Evolutionary conservation across 257 asterid genomes (phyloP).

Genomic region (Lycium ferocissimum): DNA sequence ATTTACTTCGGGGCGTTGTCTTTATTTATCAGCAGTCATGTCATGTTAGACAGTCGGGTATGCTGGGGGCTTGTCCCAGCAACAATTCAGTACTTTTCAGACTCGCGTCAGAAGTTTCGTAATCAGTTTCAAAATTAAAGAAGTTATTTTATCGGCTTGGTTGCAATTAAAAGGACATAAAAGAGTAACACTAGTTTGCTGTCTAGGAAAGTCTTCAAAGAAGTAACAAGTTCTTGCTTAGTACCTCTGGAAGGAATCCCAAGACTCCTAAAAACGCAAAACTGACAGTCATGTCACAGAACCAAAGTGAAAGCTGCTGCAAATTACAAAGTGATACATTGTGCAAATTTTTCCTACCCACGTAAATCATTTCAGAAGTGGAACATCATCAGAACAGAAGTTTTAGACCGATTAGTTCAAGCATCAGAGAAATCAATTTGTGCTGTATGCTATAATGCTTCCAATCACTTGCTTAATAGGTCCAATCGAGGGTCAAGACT

Average conservation of each 20-base stretch:
- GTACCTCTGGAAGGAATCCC: constrained; percentile 65
- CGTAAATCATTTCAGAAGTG: background rate
- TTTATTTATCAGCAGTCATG: too few species aligned
- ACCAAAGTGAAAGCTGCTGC: constrained; percentile 26
- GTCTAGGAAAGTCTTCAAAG: constrained; percentile 55
- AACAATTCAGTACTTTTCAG: too few species aligned
- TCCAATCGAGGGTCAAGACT: background rate
- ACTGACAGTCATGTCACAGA: background rate
- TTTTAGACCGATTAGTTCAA: background rate
- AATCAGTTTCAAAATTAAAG: background rate
- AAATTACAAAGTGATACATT: background rate
- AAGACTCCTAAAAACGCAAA: constrained; percentile 48
- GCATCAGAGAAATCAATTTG: background rate
- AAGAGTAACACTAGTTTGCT: constrained; percentile 56
- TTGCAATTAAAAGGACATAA: background rate
- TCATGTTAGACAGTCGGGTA: too few species aligned
- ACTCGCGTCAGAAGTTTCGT: too few species aligned
- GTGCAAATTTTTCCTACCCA: background rate
- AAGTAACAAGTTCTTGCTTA: constrained; percentile 56
- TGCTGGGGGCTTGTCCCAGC: too few species aligned
- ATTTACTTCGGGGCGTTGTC: too few species aligned
- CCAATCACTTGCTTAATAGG: background rate
- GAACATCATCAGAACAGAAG: background rate
- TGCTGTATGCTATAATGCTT: background rate
- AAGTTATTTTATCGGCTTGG: background rate